These are phyloP conservation scores for Trichocladium uniseriatum DNA, from an alignment of 495 filamentous ascomycete genomes.

Conservation along the genomic window DNA sequence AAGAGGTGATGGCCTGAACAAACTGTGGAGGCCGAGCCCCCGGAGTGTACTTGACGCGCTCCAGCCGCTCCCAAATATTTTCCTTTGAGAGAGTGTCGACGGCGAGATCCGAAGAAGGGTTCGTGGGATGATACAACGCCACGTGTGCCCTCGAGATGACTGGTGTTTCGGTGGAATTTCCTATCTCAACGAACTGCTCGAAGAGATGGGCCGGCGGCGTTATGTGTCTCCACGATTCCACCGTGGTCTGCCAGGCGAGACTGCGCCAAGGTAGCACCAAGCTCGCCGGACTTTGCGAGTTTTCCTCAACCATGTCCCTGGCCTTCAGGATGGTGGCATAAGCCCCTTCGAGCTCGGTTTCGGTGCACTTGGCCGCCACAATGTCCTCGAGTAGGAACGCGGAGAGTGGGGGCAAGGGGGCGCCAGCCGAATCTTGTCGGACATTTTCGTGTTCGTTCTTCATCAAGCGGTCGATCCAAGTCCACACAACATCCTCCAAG, in stretches of 20 bases:
- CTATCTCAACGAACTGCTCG: slow-evolving; percentile 32
- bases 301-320: slow-evolving; percentile 18
- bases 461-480: slow-evolving; percentile 33
- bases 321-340: slow-evolving; percentile 28
- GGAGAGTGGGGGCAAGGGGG: neutral
- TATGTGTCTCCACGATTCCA: slow-evolving; percentile 20
- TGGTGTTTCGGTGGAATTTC: slow-evolving; percentile 3
- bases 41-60: neutral
- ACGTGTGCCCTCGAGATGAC: slow-evolving; percentile 29
- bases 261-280: slow-evolving; percentile 21
- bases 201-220: slow-evolving; percentile 28
- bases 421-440: neutral
- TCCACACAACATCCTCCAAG: slow-evolving; percentile 33
- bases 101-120: slow-evolving; percentile 28
- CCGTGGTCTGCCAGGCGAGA: slow-evolving; percentile 29
- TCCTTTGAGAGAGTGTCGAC: slow-evolving; percentile 20
- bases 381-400: slow-evolving; percentile 20
- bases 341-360: slow-evolving; percentile 25
- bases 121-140: slow-evolving; percentile 33
- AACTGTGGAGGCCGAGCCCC: too few relatives aligned
- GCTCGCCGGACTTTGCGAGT: neutral
- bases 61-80: neutral
- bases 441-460: slow-evolving; percentile 2
- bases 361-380: slow-evolving; percentile 15
- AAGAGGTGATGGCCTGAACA: neutral